Evolutionary conservation across 2,329 filamentous ascomycete species (phyloP), one percentile per base, ranked within the genome.

Genomic region (Microascus cirrosus): DNA sequence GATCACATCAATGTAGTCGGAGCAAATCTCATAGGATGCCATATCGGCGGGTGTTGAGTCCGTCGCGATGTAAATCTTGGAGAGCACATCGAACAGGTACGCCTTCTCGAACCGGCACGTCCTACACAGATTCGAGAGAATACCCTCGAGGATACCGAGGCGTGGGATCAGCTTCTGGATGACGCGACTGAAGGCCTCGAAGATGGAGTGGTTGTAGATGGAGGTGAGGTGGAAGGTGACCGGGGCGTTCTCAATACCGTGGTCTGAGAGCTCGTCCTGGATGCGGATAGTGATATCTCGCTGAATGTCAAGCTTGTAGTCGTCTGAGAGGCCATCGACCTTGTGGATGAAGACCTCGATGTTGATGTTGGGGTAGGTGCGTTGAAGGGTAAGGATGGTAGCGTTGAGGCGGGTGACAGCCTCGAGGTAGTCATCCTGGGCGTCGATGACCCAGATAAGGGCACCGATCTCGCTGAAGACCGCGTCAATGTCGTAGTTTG

Each of bases 291-390:
- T 92, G 62, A 99, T 95, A 72, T 99, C 94, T 60, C 94, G 87
- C 74, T 95, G 94, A 20, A 95, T 95, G 66, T 99, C 94, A 59
- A 92, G 85, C 68, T 94, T 92, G 77, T 94, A 97, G 71, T 99
- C 94, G 64, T 97, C 94, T 32, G 90, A 94, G 18, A 99, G 79
- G n/a, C 92, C 93, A 69, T 99, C 94, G 36, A 96, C 93, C 71
- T 99, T 99, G 80, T 99, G 94, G 65, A 99, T 95, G 72, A 99
- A 97, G 55, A 99, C 93, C 69, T 97, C 93, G 63, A 99, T 89
- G 71, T 96, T 96, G 73, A 97, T 94, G 68, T 90, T 87, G 2
- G 93, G 92, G 68, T 95, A 96, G 60, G 84, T 85, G 63, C 90
- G 85, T 68, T 96, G 90, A 1, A 99, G 83, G 63, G 90, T 89